These are phyloP conservation scores for Lepidium africanum DNA, from an alignment of 345 rosid species.

Conservation along the genomic window DNA sequence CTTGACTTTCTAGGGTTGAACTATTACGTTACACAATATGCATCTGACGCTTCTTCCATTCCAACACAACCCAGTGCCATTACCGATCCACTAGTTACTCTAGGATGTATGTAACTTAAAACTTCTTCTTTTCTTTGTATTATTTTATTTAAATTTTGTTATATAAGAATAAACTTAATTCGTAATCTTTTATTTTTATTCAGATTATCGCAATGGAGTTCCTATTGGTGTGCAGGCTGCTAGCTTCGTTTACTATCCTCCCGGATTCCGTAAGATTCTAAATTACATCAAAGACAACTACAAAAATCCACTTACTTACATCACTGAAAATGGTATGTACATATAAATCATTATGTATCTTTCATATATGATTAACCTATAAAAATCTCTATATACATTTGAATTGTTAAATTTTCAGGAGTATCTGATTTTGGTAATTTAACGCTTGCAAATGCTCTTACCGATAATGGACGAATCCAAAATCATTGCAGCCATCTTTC, in stretches of 20 bases:
- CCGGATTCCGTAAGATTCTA: slow-evolving; percentile 7
- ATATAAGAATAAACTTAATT: background rate
- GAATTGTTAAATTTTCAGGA: background rate
- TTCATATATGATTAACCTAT: background rate
- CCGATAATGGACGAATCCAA: background rate
- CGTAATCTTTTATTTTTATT: background rate
- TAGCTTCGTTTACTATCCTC: slow-evolving; percentile 15
- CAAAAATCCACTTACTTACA: slow-evolving; percentile 15
- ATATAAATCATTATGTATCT: background rate
- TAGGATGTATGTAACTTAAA: background rate
- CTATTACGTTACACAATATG: slow-evolving; percentile 23
- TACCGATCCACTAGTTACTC: slow-evolving; percentile 9
- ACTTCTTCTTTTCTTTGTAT: background rate
- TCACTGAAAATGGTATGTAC: slow-evolving; percentile 13
- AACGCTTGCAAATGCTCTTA: background rate
- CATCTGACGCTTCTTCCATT: background rate
- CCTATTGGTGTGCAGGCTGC: slow-evolving; percentile 19
- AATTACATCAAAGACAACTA: slow-evolving; percentile 3
- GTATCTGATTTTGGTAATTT: background rate
- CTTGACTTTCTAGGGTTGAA: slow-evolving; percentile 20
- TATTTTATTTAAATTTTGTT: background rate
- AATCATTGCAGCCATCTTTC: background rate
- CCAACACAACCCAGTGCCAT: background rate
- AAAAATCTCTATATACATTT: too few species aligned
- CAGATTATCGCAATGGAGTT: background rate